Percentiles rank a stretch among this genome's conserved stretches.
phyloP scores from a whole-genome alignment of 2,329 filamentous ascomycete species.

The Fusarium clavum region DNA sequence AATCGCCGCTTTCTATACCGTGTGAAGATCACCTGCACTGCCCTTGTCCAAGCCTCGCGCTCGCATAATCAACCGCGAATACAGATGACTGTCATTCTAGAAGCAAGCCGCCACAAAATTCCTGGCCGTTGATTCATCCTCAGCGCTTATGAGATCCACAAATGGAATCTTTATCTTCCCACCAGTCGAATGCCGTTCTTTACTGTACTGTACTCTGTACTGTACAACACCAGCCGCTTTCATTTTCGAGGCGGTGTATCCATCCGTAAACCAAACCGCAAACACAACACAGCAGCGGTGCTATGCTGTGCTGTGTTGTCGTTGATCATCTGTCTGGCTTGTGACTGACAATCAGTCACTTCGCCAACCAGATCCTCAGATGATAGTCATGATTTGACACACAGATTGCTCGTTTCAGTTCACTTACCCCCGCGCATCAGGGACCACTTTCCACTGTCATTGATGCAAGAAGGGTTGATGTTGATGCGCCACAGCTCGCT shows the following conservation, averaged over 20 bases:
- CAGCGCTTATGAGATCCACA: constrained; percentile 19
- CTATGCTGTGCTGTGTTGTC: neutral
- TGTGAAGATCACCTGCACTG: constrained; percentile 17
- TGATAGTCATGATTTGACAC: constrained; percentile 35
- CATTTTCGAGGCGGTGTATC: constrained; percentile 39
- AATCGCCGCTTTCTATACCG: constrained; percentile 17
- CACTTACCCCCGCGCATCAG: constrained; percentile 7
- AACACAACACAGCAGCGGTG: neutral
- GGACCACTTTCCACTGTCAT: constrained; percentile 5
- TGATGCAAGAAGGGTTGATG: constrained; percentile 32
- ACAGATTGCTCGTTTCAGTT: constrained; percentile 37
- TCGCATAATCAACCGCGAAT: constrained; percentile 15
- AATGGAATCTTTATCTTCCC: constrained; percentile 20
- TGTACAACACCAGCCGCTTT: constrained; percentile 32
- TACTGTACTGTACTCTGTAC: constrained; percentile 5
- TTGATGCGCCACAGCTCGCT: constrained; percentile 35
- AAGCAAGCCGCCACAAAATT: constrained; percentile 40
- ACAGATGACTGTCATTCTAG: constrained; percentile 21
- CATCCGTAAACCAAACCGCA: neutral
- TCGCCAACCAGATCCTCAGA: constrained; percentile 29
- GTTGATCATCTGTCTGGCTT: constrained; percentile 32
- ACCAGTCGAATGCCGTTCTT: constrained; percentile 25
- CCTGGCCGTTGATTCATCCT: constrained; percentile 33
- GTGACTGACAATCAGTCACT: constrained; percentile 43
- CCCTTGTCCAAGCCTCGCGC: constrained; percentile 21